Base-by-base conservation (phyloP, 2,329 filamentous ascomycete genomes). In the Colletotrichum cordylinicola region DNA sequence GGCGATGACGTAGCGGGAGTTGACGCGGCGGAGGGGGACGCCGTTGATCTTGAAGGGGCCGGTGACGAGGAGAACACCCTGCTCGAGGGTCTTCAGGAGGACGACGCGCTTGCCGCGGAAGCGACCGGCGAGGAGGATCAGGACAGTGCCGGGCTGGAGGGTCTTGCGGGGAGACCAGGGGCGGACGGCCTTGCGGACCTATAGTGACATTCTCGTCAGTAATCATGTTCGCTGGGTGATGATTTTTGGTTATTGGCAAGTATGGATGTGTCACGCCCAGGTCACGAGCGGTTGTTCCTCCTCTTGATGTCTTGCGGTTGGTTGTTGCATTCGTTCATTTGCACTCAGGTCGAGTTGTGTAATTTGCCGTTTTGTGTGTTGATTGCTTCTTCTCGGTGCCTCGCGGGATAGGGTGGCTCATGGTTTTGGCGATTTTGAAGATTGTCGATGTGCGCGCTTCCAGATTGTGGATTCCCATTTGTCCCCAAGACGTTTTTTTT, bases 41-140 rank as follows among this genome's bases (percentile, higher is more conserved):
- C 97, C 97, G 91, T 99, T 99, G 91, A 99, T 94, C 94, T 98
- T 99, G 95, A 98, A 99, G 87, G 97, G 97, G 84, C 97, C 97
- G 86, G 97, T 99, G 85, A 99, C 96, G 87, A 99, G 95, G 88
- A 99, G 96, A 81, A 98, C 95, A 90, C 97, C 97, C 91, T 98
- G 95, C 86, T 95, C 92, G 86, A 99, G 96, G 89, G 94, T 93
- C 94, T 98, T 98, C 88, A 99, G 94, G 90, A 98, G 96, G 85
- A 99, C 92, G 85, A 99, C 97, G 87, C 97, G 97, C 96, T 99
- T 99, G 92, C 97, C 97, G 85, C 97, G 96, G 95, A 98, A 99
- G 86, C 97, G 97, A 85, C 97, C 97, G 88, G 97, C 97, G 87
- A 99, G 96, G 87, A 99, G 95, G 90, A 99, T 99, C 87, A 99